Conservation (phyloP, 2,329 filamentous ascomycete species). For the Pseudogymnoascus verrucosus region DNA sequence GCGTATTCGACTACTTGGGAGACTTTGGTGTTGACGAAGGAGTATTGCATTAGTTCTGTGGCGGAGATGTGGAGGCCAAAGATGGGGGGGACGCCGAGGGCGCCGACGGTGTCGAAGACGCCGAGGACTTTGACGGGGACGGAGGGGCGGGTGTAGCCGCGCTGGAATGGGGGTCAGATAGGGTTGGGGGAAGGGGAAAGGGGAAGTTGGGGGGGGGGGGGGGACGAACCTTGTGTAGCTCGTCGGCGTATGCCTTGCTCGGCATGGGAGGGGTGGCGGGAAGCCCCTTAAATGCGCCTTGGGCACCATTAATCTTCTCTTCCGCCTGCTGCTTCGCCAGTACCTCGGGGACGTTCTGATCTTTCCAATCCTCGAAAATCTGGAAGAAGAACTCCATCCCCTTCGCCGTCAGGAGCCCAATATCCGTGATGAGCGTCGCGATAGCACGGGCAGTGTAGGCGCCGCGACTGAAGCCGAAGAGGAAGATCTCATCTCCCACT, state of each 20-base stretch:
- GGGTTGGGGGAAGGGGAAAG: too few relatives aligned
- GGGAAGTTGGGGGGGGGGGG: too few relatives aligned
- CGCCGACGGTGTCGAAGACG: too few relatives aligned
- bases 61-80: too few relatives aligned
- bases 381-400: constrained; percentile 36
- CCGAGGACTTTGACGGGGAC: too few relatives aligned
- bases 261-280: neutral
- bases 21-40: too few relatives aligned
- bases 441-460: constrained; percentile 34
- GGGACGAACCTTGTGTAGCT: constrained; percentile 7
- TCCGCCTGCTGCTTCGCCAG: neutral
- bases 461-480: constrained; percentile 34
- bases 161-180: too few relatives aligned
- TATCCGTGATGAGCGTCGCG: constrained; percentile 26
- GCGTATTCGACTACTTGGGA: too few relatives aligned
- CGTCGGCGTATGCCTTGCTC: neutral
- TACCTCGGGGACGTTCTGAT: constrained; percentile 18
- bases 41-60: too few relatives aligned
- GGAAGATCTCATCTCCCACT: constrained; percentile 30
- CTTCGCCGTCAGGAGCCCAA: constrained; percentile 35
- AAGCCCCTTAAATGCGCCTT: neutral
- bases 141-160: too few relatives aligned
- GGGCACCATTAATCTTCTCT: neutral
- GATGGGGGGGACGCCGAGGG: too few relatives aligned
- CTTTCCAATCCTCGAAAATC: constrained; percentile 34